Evolutionary conservation across 116 monocot genomes (phyloP).

Genomic region (Zostera marina): DNA sequence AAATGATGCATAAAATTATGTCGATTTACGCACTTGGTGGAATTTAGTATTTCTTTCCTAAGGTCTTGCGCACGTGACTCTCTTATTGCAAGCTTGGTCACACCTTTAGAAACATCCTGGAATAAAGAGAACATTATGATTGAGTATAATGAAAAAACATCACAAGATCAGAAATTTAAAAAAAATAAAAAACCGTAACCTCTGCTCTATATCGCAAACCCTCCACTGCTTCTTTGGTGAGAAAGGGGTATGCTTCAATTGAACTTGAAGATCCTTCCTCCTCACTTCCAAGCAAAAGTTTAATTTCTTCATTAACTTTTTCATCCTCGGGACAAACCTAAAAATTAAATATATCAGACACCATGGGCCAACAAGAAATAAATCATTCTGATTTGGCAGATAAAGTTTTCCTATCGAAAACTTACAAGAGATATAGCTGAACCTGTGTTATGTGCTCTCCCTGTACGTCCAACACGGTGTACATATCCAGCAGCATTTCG

Average conservation of each 20-base stretch:
- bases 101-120: conserved; percentile 88
- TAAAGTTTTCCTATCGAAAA: background rate
- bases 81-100: conserved; percentile 68
- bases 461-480: conserved; percentile 86
- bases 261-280: conserved; percentile 16
- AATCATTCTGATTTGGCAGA: too few relatives aligned
- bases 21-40: conserved; percentile 46
- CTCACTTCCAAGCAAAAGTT: conserved; percentile 32
- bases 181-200: conserved; percentile 19
- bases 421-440: conserved; percentile 86
- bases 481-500: conserved; percentile 62
- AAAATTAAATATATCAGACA: background rate
- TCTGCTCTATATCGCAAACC: conserved; percentile 72
- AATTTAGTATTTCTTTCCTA: conserved; percentile 78
- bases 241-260: conserved; percentile 56
- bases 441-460: conserved; percentile 69
- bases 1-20: too few relatives aligned
- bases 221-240: conserved; percentile 74
- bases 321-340: conserved; percentile 61
- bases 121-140: background rate
- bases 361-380: background rate
- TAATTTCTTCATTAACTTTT: conserved; percentile 45
- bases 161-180: background rate
- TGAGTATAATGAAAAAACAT: background rate
- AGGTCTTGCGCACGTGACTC: conserved; percentile 89